Base-by-base conservation (phyloP, 202 grass and related monocot species). In the Schoenoplectus triqueter region DNA sequence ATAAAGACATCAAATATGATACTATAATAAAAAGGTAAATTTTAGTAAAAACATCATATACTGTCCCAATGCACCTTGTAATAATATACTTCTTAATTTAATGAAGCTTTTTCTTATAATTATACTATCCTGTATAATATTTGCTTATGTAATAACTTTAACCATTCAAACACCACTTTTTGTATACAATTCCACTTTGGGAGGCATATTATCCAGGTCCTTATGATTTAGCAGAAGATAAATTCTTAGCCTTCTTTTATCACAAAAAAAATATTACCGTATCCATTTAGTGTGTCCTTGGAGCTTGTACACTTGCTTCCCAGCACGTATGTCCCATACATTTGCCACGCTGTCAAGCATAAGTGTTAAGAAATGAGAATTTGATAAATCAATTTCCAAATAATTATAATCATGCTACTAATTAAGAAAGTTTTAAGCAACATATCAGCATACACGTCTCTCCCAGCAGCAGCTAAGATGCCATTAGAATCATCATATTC, bases 201-300 rank as follows among this genome's bases (percentile, higher is more conserved):
- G 14, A 18, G 54, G 52, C 14, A 60, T 18, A 45, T 44, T 57
- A 73, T 47, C 7, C 6, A 44, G 3, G 31, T 61, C 55, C 55
- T 78, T 45, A 44, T 18, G 1, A 60, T 78, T 59, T 9, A 78
- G 5, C 54, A 59, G 42, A 59, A 78, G 22, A 78, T 6, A 59
- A 9, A 77, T n/a, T 42, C 31, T 78, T 78, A 42, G 7, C 21
- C 56, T 78, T 56, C 19, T 45, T 56, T 15, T 8, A 60, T 40
- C 61, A 8, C 7, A n/a, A 39, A 59, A 47, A 61, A 77, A 52
- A 79, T 57, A 90, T 87, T 90, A 98, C 93, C 93, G 86, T 85
- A 99, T 95, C 96, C 96, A 99, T 85, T 99, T 99, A 84, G 93
- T 94, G 72, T 99, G 96, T 64, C 96, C 96, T 87, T 94, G 88